Evolutionary conservation across 1,284 basidiomycete species (phyloP).

Genomic region (Tremellales sp.): DNA sequence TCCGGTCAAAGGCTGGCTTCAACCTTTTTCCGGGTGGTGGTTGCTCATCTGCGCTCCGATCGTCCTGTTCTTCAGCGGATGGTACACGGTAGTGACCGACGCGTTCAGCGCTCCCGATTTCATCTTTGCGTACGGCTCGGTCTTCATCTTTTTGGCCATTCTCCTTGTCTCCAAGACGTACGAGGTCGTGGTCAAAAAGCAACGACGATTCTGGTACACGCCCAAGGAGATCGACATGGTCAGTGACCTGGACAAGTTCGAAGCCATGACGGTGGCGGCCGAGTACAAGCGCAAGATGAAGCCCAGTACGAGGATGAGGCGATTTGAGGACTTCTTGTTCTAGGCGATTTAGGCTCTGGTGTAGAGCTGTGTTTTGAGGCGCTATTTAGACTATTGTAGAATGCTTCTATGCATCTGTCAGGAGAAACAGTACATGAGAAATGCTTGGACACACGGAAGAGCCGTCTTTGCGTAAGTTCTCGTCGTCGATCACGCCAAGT

Average conservation of each 20-base stretch:
- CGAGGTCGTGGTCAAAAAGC: conserved; percentile 21
- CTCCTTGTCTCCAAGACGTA: conserved; percentile 17
- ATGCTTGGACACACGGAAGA: no score
- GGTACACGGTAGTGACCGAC: conserved; percentile 17
- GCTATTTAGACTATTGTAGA: no score
- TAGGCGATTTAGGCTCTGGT: no score
- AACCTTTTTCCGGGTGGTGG: conserved; percentile 24
- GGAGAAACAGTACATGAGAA: no score
- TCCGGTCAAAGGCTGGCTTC: conserved; percentile 12
- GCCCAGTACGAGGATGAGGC: no score
- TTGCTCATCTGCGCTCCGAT: conserved; percentile 16
- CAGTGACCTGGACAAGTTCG: conserved; percentile 15
- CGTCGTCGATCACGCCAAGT: no score
- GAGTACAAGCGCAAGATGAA: no score
- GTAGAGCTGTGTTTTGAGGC: no score
- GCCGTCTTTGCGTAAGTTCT: no score
- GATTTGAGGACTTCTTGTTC: no score
- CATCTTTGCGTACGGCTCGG: conserved; percentile 27
- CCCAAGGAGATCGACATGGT: conserved; percentile 19
- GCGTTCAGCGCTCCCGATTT: conserved; percentile 12
- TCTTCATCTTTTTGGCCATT: conserved; percentile 28
- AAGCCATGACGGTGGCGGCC: conserved; percentile 15
- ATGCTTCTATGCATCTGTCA: no score
- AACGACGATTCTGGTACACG: conserved; percentile 8
- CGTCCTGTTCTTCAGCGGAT: conserved; percentile 19